Conservation (phyloP, 1,139 yeast species). For the Magnusiomyces ingens region DNA sequence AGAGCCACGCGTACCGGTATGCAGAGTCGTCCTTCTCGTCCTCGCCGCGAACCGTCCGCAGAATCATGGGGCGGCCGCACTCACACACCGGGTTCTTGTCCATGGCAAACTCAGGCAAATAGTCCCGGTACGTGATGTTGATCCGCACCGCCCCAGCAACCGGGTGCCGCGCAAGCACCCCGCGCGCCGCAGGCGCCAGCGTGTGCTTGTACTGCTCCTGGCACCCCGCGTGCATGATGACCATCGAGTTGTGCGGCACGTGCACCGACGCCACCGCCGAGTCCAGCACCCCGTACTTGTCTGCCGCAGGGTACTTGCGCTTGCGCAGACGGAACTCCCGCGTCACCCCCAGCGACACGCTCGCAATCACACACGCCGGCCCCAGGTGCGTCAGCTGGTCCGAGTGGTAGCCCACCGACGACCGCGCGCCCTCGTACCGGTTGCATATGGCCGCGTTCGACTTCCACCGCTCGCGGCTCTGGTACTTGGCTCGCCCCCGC, state of each 20-base stretch:
- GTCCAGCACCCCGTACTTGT: conserved; percentile 32
- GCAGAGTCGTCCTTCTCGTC: conserved; percentile 22
- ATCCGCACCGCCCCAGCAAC: conserved; percentile 46
- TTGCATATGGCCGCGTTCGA: conserved; percentile 53
- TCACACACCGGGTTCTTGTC: conserved; percentile 46
- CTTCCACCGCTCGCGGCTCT: conserved; percentile 40
- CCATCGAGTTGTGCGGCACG: conserved; percentile 56
- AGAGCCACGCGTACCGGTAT: conserved; percentile 43
- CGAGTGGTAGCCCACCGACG: conserved; percentile 64
- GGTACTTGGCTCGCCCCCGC: conserved; percentile 30
- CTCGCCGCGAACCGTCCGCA: conserved; percentile 33
- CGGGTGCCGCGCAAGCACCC: conserved; percentile 37
- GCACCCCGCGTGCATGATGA: conserved; percentile 70
- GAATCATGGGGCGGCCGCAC: conserved; percentile 41
- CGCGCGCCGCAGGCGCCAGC: conserved; percentile 37
- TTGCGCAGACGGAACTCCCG: conserved; percentile 53
- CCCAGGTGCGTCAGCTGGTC: conserved; percentile 66
- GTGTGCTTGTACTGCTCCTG: conserved; percentile 66
- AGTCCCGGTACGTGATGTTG: conserved; percentile 58
- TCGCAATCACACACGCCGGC: conserved; percentile 59
- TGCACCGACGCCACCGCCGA: conserved; percentile 40
- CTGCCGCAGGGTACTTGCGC: conserved; percentile 14
- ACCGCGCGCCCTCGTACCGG: conserved; percentile 42
- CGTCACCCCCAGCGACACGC: conserved; percentile 60
- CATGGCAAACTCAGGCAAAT: conserved; percentile 33